These are phyloP conservation scores for Aspergillus felis DNA, from an alignment of 2,329 filamentous ascomycete species.

Conservation along the genomic window DNA sequence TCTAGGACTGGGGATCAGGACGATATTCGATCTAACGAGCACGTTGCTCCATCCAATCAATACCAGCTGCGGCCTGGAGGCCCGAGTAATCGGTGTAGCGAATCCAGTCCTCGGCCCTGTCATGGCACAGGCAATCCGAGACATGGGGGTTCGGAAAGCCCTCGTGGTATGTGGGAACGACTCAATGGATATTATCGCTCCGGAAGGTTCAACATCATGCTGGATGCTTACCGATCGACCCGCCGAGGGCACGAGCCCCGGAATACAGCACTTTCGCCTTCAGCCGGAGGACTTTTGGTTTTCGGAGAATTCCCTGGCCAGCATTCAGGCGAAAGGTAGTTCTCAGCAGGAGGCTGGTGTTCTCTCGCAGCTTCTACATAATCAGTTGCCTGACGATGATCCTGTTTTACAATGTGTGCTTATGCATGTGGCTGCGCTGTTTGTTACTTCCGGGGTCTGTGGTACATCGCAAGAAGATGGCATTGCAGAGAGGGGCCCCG, in stretches of 20 bases:
- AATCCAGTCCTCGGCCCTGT: neutral
- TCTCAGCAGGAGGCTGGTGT: neutral
- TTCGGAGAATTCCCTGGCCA: neutral
- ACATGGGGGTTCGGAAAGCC: neutral
- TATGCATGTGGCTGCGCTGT: too few species aligned
- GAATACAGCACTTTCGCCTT: neutral
- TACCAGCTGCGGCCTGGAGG: neutral
- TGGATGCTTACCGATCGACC: neutral
- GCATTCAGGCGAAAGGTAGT: neutral
- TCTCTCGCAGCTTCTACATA: too few species aligned
- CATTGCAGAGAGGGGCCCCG: too few species aligned
- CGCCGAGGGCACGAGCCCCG: neutral
- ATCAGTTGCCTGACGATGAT: too few species aligned
- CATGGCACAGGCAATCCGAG: conserved; percentile 1
- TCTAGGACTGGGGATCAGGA: neutral
- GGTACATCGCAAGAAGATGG: too few species aligned
- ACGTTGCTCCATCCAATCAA: neutral
- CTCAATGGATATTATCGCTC: neutral
- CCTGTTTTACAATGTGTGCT: too few species aligned
- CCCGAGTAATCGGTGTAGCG: neutral
- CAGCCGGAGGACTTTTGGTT: neutral
- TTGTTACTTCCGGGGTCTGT: too few species aligned
- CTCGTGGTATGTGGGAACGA: neutral
- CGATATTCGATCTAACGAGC: neutral
- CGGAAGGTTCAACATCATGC: neutral